phyloP scores from a whole-genome alignment of 2,329 filamentous ascomycete genomes.

The Ophiocordyceps robertsii region DNA sequence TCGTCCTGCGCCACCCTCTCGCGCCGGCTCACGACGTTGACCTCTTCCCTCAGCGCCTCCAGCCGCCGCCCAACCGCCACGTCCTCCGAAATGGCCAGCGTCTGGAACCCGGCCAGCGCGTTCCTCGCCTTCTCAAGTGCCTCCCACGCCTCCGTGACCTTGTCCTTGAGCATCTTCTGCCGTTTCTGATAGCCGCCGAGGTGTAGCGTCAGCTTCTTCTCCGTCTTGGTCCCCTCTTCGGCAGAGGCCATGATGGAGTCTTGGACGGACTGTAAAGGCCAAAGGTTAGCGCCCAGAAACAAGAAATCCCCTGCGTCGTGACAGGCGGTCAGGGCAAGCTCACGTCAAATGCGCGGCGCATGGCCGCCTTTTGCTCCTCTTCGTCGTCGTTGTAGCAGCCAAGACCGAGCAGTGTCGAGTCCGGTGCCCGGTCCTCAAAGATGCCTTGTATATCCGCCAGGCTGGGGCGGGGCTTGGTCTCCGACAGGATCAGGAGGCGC shows the following conservation, averaged over 20 bases:
- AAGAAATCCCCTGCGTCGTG: neutral
- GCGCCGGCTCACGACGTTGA: conserved; percentile 62
- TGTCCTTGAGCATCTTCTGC: conserved; percentile 64
- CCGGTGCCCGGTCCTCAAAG: conserved; percentile 39
- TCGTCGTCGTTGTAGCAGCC: conserved; percentile 69
- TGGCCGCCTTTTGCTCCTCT: conserved; percentile 48
- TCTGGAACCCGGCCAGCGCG: conserved; percentile 61
- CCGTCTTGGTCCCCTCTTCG: conserved; percentile 70
- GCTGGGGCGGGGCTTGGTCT: conserved; percentile 40
- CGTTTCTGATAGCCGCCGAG: conserved; percentile 85
- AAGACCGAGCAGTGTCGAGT: conserved; percentile 59
- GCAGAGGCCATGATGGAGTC: conserved; percentile 60
- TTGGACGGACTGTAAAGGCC: conserved; percentile 46
- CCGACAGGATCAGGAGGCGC: conserved; percentile 60
- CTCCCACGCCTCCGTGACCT: conserved; percentile 62
- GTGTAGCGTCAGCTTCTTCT: conserved; percentile 83
- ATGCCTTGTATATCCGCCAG: conserved; percentile 36
- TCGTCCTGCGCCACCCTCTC: conserved; percentile 86
- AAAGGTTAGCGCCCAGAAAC: neutral
- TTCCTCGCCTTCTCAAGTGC: conserved; percentile 60
- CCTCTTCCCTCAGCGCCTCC: conserved; percentile 67
- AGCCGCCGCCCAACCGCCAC: conserved; percentile 60
- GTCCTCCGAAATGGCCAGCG: conserved; percentile 67
- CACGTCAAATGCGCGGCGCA: conserved; percentile 64
- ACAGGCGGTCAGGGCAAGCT: conserved; percentile 14